Conservation (phyloP, 192 early-diverging fungal species). For the Rhizoclosmatium globosum region DNA sequence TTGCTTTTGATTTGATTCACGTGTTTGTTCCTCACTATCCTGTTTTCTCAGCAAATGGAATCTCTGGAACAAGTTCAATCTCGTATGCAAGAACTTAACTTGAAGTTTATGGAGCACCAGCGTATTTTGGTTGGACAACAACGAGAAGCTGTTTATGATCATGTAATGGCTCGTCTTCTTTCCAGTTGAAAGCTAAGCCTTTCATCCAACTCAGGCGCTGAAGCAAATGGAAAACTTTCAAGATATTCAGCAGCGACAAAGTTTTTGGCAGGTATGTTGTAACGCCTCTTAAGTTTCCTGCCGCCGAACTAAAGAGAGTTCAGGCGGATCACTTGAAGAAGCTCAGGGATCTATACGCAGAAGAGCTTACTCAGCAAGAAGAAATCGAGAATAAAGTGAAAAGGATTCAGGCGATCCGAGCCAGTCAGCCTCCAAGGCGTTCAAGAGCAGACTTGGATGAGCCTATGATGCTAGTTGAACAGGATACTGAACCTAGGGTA, state of each 20-base stretch:
- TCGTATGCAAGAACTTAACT: conserved; percentile 16
- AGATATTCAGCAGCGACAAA: conserved; percentile 24
- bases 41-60: not conserved
- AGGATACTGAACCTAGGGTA: not conserved
- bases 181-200: not conserved
- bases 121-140: conserved; percentile 21
- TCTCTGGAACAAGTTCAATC: conserved; percentile 22
- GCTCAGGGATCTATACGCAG: not conserved
- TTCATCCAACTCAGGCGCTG: conserved; percentile 9
- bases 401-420: conserved; percentile 4
- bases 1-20: no score
- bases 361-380: conserved; percentile 25
- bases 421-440: not conserved
- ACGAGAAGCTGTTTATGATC: conserved; percentile 18
- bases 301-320: not conserved
- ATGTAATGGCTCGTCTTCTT: not conserved
- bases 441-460: not conserved
- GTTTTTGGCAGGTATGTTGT: conserved; percentile 17
- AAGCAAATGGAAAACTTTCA: conserved; percentile 35
- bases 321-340: conserved; percentile 26
- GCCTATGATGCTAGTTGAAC: not conserved
- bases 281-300: not conserved
- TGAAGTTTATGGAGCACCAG: conserved; percentile 27
- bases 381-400: conserved; percentile 21
- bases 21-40: no score